Conservation (phyloP, 1,284 basidiomycete species). For the Ceratobasidium papillatum region DNA sequence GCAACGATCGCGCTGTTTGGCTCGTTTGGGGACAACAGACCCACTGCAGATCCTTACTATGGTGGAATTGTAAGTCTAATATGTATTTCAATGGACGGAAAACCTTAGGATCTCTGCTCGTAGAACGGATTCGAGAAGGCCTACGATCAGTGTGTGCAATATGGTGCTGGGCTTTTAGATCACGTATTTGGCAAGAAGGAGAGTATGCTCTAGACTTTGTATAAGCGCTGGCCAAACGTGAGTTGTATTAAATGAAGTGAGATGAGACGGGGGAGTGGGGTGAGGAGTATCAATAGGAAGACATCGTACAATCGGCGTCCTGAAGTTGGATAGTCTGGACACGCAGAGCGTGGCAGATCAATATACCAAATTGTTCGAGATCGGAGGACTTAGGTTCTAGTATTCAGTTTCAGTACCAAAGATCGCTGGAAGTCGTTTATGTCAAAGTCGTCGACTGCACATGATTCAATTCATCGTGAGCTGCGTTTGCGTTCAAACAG, state of each 20-base stretch:
- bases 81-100: not conserved
- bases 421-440: too few species aligned
- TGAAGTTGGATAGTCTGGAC: too few species aligned
- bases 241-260: not conserved
- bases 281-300: not conserved
- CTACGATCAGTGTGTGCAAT: constrained; percentile 68
- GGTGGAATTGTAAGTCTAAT: constrained; percentile 63
- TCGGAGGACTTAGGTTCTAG: too few species aligned
- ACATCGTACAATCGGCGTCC: too few species aligned
- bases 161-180: constrained; percentile 80
- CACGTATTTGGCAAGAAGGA: constrained; percentile 33
- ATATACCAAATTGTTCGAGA: too few species aligned
- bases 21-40: constrained; percentile 70
- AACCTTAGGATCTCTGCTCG: constrained; percentile 54
- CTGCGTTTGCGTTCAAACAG: not conserved
- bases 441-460: too few species aligned
- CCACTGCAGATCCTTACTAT: constrained; percentile 79
- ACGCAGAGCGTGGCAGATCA: too few species aligned
- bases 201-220: not conserved
- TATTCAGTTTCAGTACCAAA: too few species aligned
- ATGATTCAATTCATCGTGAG: not conserved
- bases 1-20: constrained; percentile 75
- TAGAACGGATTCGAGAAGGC: constrained; percentile 57
- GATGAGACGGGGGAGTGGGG: not conserved
- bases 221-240: not conserved